Base-by-base conservation (phyloP, 2,329 filamentous ascomycete genomes). In the Bimuria novae-zelandiae region DNA sequence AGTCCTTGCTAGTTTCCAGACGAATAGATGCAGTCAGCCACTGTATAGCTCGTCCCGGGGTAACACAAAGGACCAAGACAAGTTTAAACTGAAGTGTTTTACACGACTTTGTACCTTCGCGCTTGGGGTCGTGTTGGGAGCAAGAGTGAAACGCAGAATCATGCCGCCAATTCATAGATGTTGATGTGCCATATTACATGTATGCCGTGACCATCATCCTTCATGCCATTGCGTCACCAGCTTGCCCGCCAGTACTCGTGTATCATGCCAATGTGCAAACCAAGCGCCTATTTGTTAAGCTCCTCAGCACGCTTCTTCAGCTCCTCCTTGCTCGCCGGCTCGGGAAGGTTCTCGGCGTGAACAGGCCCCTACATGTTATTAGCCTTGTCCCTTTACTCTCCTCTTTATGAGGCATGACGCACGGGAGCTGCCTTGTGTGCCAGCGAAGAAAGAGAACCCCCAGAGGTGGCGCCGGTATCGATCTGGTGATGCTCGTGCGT, bases 221-320 rank as follows among this genome's bases (percentile, higher is more conserved):
- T 43, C 27, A n/a, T 44, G 2, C 6, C 12, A 21, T 7, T 22
- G 11, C 10, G 3, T 22, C 27, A 22, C 17, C n/a, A 17, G 41
- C 27, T 32, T 4, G n/a, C 6, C 27, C 12, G 27, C 12, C 12
- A 22, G 41, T 22, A 27, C 11, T 8, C 7, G 19, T 32, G 4
- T 17, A 1, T 21, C 25, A 21, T 30, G 14, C 10, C 25, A 19
- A 14, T 25, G 23, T 32, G 27, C 33, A 27, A 44, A 29, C 4
- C 14, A 10, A 22, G 10, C 14, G 23, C 23, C 47, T 77, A 75
- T 63, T 80, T 78, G 69, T 80, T 80, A 61, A 80, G 54, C 70
- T 80, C 78, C 57, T 77, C 77, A n/a, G 75, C 71, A 57, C 78
- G 70, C 71, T 76, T 78, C 76, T 75, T 78, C 36, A 80, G 65